Evolutionary conservation across 23 red algal genomes (phyloP).

Genomic region (Cyanidiococcus yangmingshanensis): DNA sequence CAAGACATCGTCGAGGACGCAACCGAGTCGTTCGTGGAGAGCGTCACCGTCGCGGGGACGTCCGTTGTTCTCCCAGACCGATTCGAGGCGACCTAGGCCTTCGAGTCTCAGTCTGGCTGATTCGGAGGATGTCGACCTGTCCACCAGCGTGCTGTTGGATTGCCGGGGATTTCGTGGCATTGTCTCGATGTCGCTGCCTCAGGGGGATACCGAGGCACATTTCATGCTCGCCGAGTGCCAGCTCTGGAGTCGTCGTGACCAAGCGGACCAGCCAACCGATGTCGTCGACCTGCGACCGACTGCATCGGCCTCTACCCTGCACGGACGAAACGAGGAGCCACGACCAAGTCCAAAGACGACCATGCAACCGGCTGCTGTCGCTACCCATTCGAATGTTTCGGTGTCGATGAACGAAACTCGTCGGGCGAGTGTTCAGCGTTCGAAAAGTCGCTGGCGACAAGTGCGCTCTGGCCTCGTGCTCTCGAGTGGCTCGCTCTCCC

Average conservation of each 20-base stretch:
- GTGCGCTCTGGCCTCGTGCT: neutral
- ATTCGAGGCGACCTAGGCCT: neutral
- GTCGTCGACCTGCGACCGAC: neutral
- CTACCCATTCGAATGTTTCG: neutral
- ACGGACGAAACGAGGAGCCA: no score
- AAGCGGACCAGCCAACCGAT: neutral
- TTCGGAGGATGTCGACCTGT: neutral
- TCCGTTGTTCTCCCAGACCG: neutral
- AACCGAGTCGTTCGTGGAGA: neutral
- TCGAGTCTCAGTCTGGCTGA: neutral
- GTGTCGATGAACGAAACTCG: neutral
- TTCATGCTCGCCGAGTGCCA: neutral
- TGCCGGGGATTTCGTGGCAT: slow-evolving; percentile 5
- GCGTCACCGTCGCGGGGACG: neutral
- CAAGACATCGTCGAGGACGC: neutral
- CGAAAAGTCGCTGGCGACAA: neutral
- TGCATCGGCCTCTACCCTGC: neutral
- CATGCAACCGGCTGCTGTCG: neutral
- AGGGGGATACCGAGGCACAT: neutral
- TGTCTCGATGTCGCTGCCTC: neutral
- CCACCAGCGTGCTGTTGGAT: neutral
- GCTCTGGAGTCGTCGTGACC: neutral
- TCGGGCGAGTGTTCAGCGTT: no score
- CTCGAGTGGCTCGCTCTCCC: neutral
- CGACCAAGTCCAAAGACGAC: no score